Evolutionary conservation across 2,329 filamentous ascomycete species (phyloP).

Genomic region (Phaeosphaeriaceae sp.): DNA sequence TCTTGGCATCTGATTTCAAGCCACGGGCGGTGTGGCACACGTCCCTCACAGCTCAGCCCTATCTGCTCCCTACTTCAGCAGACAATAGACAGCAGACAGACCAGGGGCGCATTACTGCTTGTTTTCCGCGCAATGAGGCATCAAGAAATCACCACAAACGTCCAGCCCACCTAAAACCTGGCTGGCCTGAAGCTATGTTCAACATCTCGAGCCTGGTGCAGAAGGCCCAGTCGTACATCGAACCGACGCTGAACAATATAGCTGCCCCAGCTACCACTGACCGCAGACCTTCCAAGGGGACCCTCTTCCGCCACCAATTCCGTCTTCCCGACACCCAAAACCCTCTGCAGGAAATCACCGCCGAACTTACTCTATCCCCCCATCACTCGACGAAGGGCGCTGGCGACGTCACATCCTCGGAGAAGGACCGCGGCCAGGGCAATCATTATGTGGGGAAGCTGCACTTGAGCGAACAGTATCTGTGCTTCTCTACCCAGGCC

Average conservation of each 20-base stretch:
- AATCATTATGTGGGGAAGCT: conserved; percentile 92
- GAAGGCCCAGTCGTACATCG: conserved; percentile 94
- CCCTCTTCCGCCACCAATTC: conserved; percentile 95
- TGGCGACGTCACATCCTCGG: conserved; percentile 48
- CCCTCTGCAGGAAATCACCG: conserved; percentile 93
- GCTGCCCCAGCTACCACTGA: conserved; percentile 71
- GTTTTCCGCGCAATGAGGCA: conserved; percentile 37
- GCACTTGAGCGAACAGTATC: conserved; percentile 90
- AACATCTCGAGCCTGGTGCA: conserved; percentile 82
- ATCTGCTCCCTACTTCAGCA: conserved; percentile 16
- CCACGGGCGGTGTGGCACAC: conserved; percentile 6
- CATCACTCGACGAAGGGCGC: conserved; percentile 61
- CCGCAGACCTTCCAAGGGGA: conserved; percentile 85
- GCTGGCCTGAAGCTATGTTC: conserved; percentile 44
- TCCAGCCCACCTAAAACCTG: conserved; percentile 17
- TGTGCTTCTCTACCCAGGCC: conserved; percentile 95
- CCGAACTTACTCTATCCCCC: conserved; percentile 85
- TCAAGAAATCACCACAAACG: conserved; percentile 15
- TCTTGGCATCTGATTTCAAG: no score
- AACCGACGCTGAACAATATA: conserved; percentile 74
- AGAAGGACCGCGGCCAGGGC: conserved; percentile 71
- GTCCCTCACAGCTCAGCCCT: conserved; percentile 23
- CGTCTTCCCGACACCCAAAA: conserved; percentile 90
- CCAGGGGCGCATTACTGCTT: conserved; percentile 16
- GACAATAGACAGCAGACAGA: conserved; percentile 24